Evolutionary conservation across 768 basidiomycete species (phyloP), one percentile per base, ranked within the genome.

Genomic region (Calocera viscosa): DNA sequence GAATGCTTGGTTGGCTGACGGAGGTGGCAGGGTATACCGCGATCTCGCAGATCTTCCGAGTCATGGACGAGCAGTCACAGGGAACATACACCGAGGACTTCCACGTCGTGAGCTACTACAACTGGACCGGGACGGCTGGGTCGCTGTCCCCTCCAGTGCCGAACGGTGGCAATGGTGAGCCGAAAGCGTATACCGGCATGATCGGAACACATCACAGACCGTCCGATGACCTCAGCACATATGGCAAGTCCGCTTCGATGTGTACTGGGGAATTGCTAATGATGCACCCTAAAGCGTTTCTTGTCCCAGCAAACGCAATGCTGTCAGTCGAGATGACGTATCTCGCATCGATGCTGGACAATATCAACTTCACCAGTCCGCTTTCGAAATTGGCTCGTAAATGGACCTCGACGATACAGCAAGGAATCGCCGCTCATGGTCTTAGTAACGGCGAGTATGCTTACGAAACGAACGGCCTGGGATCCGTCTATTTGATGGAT

Each of bases 301-400:
- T 89, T 67, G 87, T 84, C 0, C 85, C 89, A 1, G 89, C 87
- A 7, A 91, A 91, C 75, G 89, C 89, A 7, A 89, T 91, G 88
- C 78, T 91, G 65, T 87, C 85, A 66, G 87, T 90, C 19, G 88
- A 91, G 72, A 75, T 90, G 47, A 76, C 71, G 8, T 78, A 89
- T 70, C 73, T 90, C 32, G 86, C 84, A 0, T 75, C 79, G 16
- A 78, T 90, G 28, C 77, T 91, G 33, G 84, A 87, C 69, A 73
- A 75, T 28, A 76, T 79, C 5, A 76, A 77, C 17, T 28, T 64
- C 8, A 47, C 43, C 19, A 47, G 43, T 24, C 24, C 43, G 7
- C 24, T 17, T 5, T 24, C 43, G 19, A 47, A 19, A 5, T 47
- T 19, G 19, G 43, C 43, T 47, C 43, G 43, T 7, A 7, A 47